Evolutionary conservation across 1,139 yeast genomes (phyloP), one percentile per base, ranked within the genome.

Genomic region (Debaryomyces robertsiae): DNA sequence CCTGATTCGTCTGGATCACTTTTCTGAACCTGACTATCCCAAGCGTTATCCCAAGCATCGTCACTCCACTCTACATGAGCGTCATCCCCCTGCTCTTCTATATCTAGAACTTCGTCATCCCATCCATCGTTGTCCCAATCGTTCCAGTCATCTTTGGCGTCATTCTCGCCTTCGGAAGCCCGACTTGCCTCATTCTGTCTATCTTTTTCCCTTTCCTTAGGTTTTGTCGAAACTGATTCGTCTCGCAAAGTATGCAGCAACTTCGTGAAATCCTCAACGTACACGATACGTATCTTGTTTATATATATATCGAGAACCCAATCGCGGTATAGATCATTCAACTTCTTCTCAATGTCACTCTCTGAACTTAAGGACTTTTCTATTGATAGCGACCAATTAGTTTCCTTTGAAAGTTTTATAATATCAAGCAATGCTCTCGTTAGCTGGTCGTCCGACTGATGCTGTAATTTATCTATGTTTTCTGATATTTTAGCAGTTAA

Each of bases 261-360:
- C 3, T 33, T 19, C 4, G 13, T 18, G 23, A 53, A 48, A 7
- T 52, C 49, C 9, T 40, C 38, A 14, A 38, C 43, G 35, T 55
- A 59, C 10, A 49, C 47, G 4, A 38, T 38, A 42, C 67, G 50
- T 24, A 64, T 49, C 32, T 47, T 51, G 32, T 60, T 56, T 17
- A 65, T 55, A 38, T 54, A 60, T 22, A 53, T 55, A 42, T 65
- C 66, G 13, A 58, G 43, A 7, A 61, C 39, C 69, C 73, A 66
- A 38, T 67, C 62, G 29, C 51, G 42, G 43, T 66, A 59, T 30
- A 69, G 52, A 10, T 48, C 49, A 31, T 62, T 53, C 42, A 69
- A 58, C 35, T 58, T 57, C 9, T 57, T 60, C 25, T 53, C 46
- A 17, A 60, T 45, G 6, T 47, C 44, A 10, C 43, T 39, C 6